Evolutionary conservation across 257 asterid species (phyloP), one percentile per base, ranked within the genome.

Genomic region (Coffea canephora): DNA sequence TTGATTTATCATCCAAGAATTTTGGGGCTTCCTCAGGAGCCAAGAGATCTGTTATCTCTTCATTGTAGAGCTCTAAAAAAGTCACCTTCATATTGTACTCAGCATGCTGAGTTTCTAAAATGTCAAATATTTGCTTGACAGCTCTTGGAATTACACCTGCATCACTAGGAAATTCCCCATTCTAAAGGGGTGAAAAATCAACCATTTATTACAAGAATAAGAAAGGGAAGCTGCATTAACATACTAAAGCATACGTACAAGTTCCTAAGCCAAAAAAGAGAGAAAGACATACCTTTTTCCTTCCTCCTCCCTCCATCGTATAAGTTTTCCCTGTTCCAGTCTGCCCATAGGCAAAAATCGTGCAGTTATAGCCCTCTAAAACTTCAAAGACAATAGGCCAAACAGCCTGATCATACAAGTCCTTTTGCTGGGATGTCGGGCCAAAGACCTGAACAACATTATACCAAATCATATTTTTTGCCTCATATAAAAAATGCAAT

Each of bases 121-220:
- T 89, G 79, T 94, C 93, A 80, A 96, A 96, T 79, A 96, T 94
- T 84, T 96, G 99, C 84, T 88, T 86, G 70, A 96, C 98, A 27
- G 99, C 99, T 89, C 99, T 89, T 36, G 99, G 99, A 84, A 96
- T 96, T 79, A 96, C 98, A 84, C 99, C 98, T 48, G 98, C 98
- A 79, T 96, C 99, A 82, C 89, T 91, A 73, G 98, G 97, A 82
- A 90, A 92, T 83, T 96, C 99, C 83, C 99, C 99, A 84, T 96
- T 96, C 98, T 96, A 70, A 59, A 68, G 78, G 77, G 85, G 84
- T 66, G 31, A 84, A 87, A 76, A 80, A 65, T 86, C 82, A 83
- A 71, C 79, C 66, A 48, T 69, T 54, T 27, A 57, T 74, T 50
- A 73, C 71, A 52, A 76, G 73, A 66, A 12, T 39, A 70, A 11